Conservation (phyloP, 345 rosid species). For the Boechera retrofracta region DNA sequence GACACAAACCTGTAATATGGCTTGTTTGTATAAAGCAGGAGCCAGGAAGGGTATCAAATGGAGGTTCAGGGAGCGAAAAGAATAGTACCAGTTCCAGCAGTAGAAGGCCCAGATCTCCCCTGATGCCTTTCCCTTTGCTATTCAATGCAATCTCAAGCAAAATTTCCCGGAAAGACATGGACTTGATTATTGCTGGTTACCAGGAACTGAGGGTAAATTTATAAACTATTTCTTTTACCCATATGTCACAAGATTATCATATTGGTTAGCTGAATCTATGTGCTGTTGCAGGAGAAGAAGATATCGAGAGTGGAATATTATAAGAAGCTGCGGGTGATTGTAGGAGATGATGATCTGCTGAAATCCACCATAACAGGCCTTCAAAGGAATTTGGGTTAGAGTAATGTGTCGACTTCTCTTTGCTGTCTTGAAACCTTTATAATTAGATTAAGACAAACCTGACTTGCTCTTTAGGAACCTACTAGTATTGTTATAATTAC, state of each 20-base stretch:
- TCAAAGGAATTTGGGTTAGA: constrained; percentile 43
- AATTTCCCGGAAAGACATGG: constrained; percentile 66
- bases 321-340: constrained; percentile 60
- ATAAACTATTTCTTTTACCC: neutral
- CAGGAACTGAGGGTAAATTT: constrained; percentile 66
- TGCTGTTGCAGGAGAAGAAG: constrained; percentile 61
- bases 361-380: constrained; percentile 67
- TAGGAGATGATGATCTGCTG: constrained; percentile 69
- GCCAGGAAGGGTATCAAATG: constrained; percentile 22
- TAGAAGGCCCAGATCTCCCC: constrained; percentile 51
- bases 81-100: constrained; percentile 32
- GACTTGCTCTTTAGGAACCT: constrained; percentile 3
- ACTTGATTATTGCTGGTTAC: constrained; percentile 53
- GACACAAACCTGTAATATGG: constrained; percentile 7
- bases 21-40: constrained; percentile 38
- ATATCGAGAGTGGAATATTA: constrained; percentile 61
- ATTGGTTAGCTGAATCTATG: neutral
- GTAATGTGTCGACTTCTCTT: constrained; percentile 41
- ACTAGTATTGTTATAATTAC: neutral
- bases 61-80: constrained; percentile 9
- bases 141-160: constrained; percentile 78
- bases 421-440: constrained; percentile 21
- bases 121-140: constrained; percentile 83
- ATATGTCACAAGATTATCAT: constrained; percentile 16
- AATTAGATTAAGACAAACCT: constrained; percentile 11